Conservation (phyloP, 164 flowering plant species). For the Buxus sempervirens region DNA sequence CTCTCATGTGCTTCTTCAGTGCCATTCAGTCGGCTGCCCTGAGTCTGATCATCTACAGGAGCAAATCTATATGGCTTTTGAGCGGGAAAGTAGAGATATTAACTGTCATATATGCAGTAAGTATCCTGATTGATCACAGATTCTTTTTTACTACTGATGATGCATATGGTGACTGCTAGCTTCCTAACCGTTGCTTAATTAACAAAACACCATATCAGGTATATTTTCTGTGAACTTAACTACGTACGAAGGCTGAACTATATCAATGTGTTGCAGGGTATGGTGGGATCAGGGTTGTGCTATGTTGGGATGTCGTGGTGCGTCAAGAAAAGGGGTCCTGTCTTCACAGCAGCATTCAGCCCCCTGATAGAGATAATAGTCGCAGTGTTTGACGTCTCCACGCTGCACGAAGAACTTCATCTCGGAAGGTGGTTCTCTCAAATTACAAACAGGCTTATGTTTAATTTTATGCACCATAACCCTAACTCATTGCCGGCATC, state of each 20-base stretch:
- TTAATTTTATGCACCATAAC: not conserved
- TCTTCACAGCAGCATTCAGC: conserved; percentile 86
- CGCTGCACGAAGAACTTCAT: conserved; percentile 56
- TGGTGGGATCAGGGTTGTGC: conserved; percentile 70
- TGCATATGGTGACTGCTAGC: no score
- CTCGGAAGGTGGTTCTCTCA: conserved; percentile 58
- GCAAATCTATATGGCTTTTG: conserved; percentile 50
- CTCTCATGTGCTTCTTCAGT: conserved; percentile 57
- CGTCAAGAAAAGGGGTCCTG: conserved; percentile 75
- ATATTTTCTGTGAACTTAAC: no score
- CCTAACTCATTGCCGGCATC: not conserved
- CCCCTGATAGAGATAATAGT: conserved; percentile 72
- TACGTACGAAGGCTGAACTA: not conserved
- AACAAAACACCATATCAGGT: no score
- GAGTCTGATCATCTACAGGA: conserved; percentile 31
- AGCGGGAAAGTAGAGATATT: conserved; percentile 48
- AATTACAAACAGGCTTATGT: not conserved
- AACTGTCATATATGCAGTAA: conserved; percentile 60
- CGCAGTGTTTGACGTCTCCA: conserved; percentile 52
- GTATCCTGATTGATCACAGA: no score
- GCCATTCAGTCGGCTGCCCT: conserved; percentile 58
- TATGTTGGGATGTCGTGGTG: conserved; percentile 84
- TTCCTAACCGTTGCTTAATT: no score
- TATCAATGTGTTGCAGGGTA: conserved; percentile 39
- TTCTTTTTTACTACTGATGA: no score